These are phyloP conservation scores for Lentinula boryana DNA, from an alignment of 768 basidiomycete genomes.

Conservation along the genomic window DNA sequence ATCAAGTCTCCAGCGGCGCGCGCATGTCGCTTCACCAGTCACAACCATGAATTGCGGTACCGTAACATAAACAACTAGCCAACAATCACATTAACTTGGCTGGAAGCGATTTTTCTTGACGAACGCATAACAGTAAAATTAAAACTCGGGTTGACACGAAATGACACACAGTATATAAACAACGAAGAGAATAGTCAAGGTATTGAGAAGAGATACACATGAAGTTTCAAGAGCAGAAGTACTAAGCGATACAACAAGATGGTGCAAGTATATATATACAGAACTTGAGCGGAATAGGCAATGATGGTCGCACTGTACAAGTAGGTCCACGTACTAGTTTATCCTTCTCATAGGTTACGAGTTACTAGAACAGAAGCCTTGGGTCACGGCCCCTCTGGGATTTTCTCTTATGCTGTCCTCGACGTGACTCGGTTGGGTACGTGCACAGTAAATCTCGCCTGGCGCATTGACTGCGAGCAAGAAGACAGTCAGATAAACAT, in stretches of 20 bases:
- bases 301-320: neutral
- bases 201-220: neutral
- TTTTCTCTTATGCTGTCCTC: conserved; percentile 4
- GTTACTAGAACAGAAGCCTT: neutral
- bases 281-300: neutral
- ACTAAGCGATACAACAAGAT: neutral
- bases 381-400: neutral
- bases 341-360: no score
- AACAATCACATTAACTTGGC: no score
- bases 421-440: conserved; percentile 2
- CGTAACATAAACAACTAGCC: neutral
- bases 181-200: neutral
- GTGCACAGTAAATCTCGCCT: neutral
- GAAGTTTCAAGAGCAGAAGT: neutral
- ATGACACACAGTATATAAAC: neutral
- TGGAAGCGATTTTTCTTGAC: neutral
- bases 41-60: neutral
- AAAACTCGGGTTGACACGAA: neutral
- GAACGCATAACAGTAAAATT: neutral
- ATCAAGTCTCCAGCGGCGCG: neutral
- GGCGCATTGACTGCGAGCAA: neutral
- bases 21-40: no score
- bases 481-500: neutral
- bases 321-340: no score
- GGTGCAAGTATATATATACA: neutral